Conservation (phyloP, 2,329 filamentous ascomycete species). For the Sodiomyces alkalinus region DNA sequence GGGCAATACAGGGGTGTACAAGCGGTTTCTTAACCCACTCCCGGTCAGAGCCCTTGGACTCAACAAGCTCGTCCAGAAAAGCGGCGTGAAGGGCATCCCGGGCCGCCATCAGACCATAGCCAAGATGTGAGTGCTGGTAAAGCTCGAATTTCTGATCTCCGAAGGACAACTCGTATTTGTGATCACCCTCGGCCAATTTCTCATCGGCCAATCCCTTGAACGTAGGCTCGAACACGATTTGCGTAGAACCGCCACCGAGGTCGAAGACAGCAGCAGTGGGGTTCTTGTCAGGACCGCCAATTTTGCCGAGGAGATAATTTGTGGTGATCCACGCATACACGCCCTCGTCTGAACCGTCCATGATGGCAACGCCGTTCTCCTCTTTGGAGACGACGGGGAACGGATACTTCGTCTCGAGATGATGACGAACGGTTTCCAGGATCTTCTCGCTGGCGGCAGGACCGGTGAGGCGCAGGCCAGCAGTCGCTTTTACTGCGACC, state of each 20-base stretch:
- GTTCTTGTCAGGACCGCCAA: constrained; percentile 78
- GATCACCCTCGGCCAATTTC: constrained; percentile 74
- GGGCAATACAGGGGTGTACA: constrained; percentile 72
- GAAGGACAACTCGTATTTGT: constrained; percentile 88
- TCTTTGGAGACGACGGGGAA: constrained; percentile 85
- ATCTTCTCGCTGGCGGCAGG: constrained; percentile 69
- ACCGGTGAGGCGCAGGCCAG: constrained; percentile 79
- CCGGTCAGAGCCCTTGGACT: constrained; percentile 41
- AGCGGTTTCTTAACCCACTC: constrained; percentile 59
- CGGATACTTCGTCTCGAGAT: constrained; percentile 78
- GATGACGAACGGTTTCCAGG: constrained; percentile 65
- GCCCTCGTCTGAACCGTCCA: constrained; percentile 94
- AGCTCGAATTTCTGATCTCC: constrained; percentile 82
- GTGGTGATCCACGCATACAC: constrained; percentile 99
- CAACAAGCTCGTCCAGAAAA: constrained; percentile 57
- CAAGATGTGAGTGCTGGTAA: constrained; percentile 96
- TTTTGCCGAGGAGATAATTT: constrained; percentile 96
- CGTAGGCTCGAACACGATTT: constrained; percentile 96
- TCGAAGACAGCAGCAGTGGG: constrained; percentile 93
- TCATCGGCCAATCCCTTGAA: constrained; percentile 59
- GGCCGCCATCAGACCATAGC: constrained; percentile 91
- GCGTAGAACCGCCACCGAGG: constrained; percentile 89
- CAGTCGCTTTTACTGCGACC: constrained; percentile 94
- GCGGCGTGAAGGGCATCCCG: constrained; percentile 70
- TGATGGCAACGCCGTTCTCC: constrained; percentile 81